Evolutionary conservation across 371 early-diverging fungal species (phyloP), one percentile per base, ranked within the genome.

Genomic region (Mortierella sp.): DNA sequence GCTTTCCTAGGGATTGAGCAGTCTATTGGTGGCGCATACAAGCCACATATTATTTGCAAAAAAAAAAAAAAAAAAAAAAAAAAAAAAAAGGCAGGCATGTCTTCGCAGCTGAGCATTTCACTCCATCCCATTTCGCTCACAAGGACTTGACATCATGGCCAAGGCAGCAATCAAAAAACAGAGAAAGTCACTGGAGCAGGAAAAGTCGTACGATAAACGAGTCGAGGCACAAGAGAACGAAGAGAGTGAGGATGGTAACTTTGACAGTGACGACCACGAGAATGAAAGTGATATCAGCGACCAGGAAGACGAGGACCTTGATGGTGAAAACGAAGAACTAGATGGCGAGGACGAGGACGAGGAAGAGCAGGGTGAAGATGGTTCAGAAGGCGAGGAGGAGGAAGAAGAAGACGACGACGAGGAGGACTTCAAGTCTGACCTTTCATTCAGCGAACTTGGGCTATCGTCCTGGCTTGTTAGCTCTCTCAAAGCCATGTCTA

Each of bases 401-500:
- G 82, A 69, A 25, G 65, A 64, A 1, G 74, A 64, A 3, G 64
- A 67, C 11, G 69, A 80, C 18, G 66, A 64, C 7, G 71, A 77
- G 9, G 72, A 72, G n/a, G 59, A 70, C 26, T 73, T 70, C 60
- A 59, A 73, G 51, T 69, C 83, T 37, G 60, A 47, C 12, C 65
- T 60, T 53, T 62, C 62, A 18, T 94, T 94, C 76, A 52, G 66
- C 6, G 84, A 89, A 21, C 84, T 96, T 29, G 95, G 96, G 15
- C 75, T 98, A 2, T 86, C 91, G 51, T 77, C 82, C 5, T 97
- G 97, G 98, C 86, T 99, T 3, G 82, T 87, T 28, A 90, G 93
- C 45, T 86, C 95, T 0, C 83, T 96, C 18, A 84, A 87, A 30
- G 83, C 90, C 0, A 90, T 99, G 88, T 86, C 95, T 60, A 97